These are phyloP conservation scores for Aspergillus sp. DNA, from an alignment of 2,329 filamentous ascomycete species.

Conservation along the genomic window DNA sequence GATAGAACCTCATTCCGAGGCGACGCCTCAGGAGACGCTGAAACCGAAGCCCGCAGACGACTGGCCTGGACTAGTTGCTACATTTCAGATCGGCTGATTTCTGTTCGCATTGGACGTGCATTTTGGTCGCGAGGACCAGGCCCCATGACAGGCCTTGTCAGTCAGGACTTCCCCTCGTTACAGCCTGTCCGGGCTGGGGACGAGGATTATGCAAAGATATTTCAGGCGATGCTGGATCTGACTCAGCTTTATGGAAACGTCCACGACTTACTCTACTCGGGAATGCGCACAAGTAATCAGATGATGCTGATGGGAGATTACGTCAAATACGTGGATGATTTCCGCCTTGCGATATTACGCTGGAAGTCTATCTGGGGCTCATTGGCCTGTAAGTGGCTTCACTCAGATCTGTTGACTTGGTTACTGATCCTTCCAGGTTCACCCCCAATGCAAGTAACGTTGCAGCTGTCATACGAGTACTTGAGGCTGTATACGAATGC, in stretches of 20 bases:
- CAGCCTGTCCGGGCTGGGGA: slow-evolving; percentile 54
- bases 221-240: slow-evolving; percentile 66
- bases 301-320: slow-evolving; percentile 68
- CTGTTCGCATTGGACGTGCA: slow-evolving; percentile 65
- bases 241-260: slow-evolving; percentile 70
- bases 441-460: slow-evolving; percentile 60
- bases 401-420: too few species aligned
- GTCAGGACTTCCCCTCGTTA: slow-evolving; percentile 64
- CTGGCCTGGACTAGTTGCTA: slow-evolving; percentile 68
- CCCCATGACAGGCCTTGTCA: slow-evolving; percentile 59
- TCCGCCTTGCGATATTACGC: slow-evolving; percentile 61
- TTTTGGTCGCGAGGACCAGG: slow-evolving; percentile 72
- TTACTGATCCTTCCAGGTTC: slow-evolving; percentile 45
- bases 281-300: slow-evolving; percentile 64
- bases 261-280: slow-evolving; percentile 69
- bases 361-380: slow-evolving; percentile 70
- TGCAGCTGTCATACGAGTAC: slow-evolving; percentile 69
- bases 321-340: slow-evolving; percentile 71
- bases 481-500: slow-evolving; percentile 69
- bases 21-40: slow-evolving; percentile 55
- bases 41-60: slow-evolving; percentile 57
- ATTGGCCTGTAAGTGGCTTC: slow-evolving; percentile 50
- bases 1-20: slow-evolving; percentile 64
- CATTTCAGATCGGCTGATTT: slow-evolving; percentile 63
- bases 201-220: slow-evolving; percentile 64